Evolutionary conservation across 441 rosid genomes (phyloP), one percentile per base, ranked within the genome.

Genomic region (Syzygium syzygioides): DNA sequence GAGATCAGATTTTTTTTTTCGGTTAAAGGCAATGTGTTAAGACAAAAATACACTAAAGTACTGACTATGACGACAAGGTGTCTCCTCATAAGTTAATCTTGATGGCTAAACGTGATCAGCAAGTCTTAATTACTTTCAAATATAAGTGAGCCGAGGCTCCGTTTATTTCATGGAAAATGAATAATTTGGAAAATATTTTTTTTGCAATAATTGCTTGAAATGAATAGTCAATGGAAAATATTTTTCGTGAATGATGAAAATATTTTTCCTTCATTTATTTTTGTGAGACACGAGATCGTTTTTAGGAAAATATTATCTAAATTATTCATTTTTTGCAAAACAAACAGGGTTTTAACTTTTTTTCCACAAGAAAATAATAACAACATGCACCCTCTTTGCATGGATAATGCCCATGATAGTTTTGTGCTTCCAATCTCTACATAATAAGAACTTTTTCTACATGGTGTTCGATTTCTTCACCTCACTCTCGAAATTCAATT

Each of bases 121-220:
- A 34, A 34, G 28, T 41, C 48, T 68, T 3, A 68, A 34, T 34
- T 34, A 68, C 79, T 68, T 34, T 41, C 79, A 34, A 34, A 68
- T 34, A 68, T 19, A 68, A 34, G 26, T 68, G 48, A 34, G 48
- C 1, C 1, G 0, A 4, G 7, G 6, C 26, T 34, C 20, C 7
- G 10, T 34, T 68, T 19, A 34, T 68, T 68, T 68, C 0, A 1
- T 0, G 1, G 5, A 68, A 34, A 34, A 34, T 3, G 1, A 68
- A 34, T 0, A 12, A 19, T 34, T 34, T 9, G 2, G 1, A 68
- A 32, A 66, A 66, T 66, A 17, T 2, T 64, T 64, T 64, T 5
- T 6, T 15, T 3, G 13, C 30, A 18, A 4, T 8, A 1, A 28
- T 60, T 28, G n/a, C 4, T 60, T 0, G 0, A 60, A 60, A 60